Evolutionary conservation across 2,329 filamentous ascomycete genomes (phyloP), one percentile per base, ranked within the genome.

Genomic region (Diaporthe eres): DNA sequence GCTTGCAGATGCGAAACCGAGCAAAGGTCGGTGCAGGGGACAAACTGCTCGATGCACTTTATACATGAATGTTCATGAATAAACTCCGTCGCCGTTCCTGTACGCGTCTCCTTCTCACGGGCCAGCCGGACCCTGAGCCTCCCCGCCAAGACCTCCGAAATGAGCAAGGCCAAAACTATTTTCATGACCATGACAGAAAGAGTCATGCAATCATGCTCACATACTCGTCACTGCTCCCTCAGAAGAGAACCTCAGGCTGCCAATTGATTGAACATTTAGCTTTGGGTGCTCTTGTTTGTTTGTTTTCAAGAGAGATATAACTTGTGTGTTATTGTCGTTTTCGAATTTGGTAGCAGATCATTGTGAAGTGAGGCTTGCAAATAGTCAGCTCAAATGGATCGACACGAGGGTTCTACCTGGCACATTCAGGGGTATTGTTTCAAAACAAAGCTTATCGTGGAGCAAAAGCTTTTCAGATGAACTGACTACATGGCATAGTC

Each of bases 371-470:
- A 70, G 47, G 34, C 47, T 5, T 22, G 13, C 19, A 22, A 3
- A 39, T 19, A 39, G 51, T 39, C 34, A 1, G 19, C 8, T 19
- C 22, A 8, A n/a, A 68, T 55, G 0, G n/a, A 70, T 55, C 47
- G 47, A 55, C 47, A 55, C 49, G 37, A 28, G 47, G 65, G 51
- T 55, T n/a, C 65, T 25, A 15, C 22, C 31, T 25, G 28, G 31
- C 22, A 19, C 49, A 53, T 39, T 70, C 34, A 70, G 65, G 65
- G 65, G 65, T 15, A 8, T 55, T 55, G 65, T 70, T 70, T 70
- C 31, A 22, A 70, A 70, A 70, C 65, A 28, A 70, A 70, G 8
- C 65, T 70, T 70, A 70, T 70, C n/a, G 31, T 39, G n/a, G 31
- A 49, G 49, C 31, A 13, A 53, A 51, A 12, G 28, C 31, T 55